Conservation (phyloP, 257 asterid genomes). For the Gardenia jasminoides region DNA sequence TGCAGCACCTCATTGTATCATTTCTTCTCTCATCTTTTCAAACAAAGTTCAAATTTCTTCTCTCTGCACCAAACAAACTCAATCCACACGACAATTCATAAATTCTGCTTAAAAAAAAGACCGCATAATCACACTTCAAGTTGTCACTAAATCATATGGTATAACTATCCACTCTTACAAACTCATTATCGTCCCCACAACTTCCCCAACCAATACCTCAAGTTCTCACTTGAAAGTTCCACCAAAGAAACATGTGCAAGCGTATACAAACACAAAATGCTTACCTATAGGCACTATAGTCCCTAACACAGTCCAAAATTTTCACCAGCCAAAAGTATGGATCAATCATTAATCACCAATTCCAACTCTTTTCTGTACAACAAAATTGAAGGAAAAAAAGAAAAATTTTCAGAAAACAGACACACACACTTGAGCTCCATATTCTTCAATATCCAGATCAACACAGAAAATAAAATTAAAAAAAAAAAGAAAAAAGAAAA, state of each 20-base stretch:
- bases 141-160: not conserved
- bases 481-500: too few species aligned
- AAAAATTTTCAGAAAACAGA: not conserved
- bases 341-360: not conserved
- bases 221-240: not conserved
- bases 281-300: not conserved
- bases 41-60: not conserved
- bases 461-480: not conserved
- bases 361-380: not conserved
- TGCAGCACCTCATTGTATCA: not conserved
- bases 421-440: not conserved
- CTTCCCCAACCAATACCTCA: not conserved
- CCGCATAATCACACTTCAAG: not conserved
- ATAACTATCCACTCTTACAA: not conserved
- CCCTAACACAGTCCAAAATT: not conserved
- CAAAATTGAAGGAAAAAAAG: not conserved
- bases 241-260: not conserved
- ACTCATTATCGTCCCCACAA: not conserved
- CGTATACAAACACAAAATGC: not conserved
- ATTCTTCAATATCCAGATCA: not conserved
- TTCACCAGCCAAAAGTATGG: not conserved
- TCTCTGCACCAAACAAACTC: not conserved
- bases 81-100: not conserved
- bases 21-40: not conserved
- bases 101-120: not conserved